Evolutionary conservation across 1,139 yeast species (phyloP), one percentile per base, ranked within the genome.

Genomic region (Saccharomyces hybrid): DNA sequence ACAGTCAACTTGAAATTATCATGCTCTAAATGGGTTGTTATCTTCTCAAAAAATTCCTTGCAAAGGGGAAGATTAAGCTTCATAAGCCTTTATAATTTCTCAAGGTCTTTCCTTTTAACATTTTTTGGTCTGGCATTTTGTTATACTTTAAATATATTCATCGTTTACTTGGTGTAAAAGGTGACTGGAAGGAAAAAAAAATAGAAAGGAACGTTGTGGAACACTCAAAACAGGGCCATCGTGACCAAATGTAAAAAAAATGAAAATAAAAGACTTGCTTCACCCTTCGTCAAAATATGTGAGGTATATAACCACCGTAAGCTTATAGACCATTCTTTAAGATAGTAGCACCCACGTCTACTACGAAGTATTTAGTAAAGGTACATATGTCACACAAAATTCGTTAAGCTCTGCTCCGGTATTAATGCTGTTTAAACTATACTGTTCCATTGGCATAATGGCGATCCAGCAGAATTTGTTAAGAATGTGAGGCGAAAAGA

Each of bases 1-100:
- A 70, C 57, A 1, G 63, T 49, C 9, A 70, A 54, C 25, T 59
- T 56, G 9, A 63, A 55, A 16, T 49, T 30, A 11, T 28, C 42
- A 16, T 51, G n/a, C 1, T 50, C 50, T 2, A 48, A 44, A n/a
- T 54, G 27, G 3, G 25, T 28, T 51, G 47, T 56, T 47, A 53
- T 42, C 11, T 49, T 28, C 0, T 56, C 52, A 52, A 53, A 63
- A 3, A 64, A 48, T 48, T 59, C 58, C 11, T 50, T 48, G 44
- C 65, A 62, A n/a, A 55, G 48, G 26, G 52, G 48, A 46, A 46
- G 48, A 6, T 7, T 16, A 26, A 6, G 8, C 6, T 46, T n/a
- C 42, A 38, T 38, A 16, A 38, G 47, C 25, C 9, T 16, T 3
- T 5, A 38, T 11, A 38, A 38, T 16, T 16, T 1, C 9, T 38